A percentile compares a stretch with the other conserved stretches of the same genome.
Conservation (phyloP, 352 stramenopile genomes). For the Phytophthora pinifolia region DNA sequence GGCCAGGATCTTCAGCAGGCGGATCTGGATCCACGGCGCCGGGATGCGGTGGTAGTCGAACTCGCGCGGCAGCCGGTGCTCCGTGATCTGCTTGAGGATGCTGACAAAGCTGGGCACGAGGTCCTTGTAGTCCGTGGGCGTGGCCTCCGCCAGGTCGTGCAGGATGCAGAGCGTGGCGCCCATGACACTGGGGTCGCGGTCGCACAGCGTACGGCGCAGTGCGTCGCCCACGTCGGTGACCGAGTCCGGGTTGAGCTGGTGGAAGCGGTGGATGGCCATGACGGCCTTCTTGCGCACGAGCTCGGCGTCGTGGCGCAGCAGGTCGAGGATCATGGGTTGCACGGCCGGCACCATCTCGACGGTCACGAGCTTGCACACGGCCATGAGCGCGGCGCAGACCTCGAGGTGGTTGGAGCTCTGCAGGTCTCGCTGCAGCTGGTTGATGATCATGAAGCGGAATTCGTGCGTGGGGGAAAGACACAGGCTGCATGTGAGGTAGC, state of each 20-base stretch:
- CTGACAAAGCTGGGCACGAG: slow-evolving; percentile 98
- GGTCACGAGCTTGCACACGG: slow-evolving; percentile 96
- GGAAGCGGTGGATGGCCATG: slow-evolving; percentile 97
- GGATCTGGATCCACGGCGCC: slow-evolving; percentile 99
- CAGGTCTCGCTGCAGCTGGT: slow-evolving; percentile 97
- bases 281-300: slow-evolving; percentile 99
- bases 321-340: slow-evolving; percentile 93
- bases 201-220: slow-evolving; percentile 96
- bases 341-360: slow-evolving; percentile 98
- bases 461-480: slow-evolving; percentile 98
- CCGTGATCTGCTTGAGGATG: slow-evolving; percentile 99
- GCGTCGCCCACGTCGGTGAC: slow-evolving; percentile 90
- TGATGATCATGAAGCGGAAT: slow-evolving; percentile 99
- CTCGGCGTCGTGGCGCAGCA: slow-evolving; percentile 96
- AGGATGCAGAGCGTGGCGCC: slow-evolving; percentile 93
- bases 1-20: slow-evolving; percentile 96
- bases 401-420: slow-evolving; percentile 93
- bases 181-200: slow-evolving; percentile 99
- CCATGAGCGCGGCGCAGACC: slow-evolving; percentile 95
- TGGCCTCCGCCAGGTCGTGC: slow-evolving; percentile 91
- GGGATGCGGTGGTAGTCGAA: slow-evolving; percentile 99
- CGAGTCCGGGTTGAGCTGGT: slow-evolving; percentile 97
- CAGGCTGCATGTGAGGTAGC: slow-evolving; percentile 94
- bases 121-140: slow-evolving; percentile 96
- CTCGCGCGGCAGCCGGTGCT: slow-evolving; percentile 97